These are phyloP conservation scores for Chaetomium olivaceum DNA, from an alignment of 2,329 filamentous ascomycete genomes.

Conservation along the genomic window DNA sequence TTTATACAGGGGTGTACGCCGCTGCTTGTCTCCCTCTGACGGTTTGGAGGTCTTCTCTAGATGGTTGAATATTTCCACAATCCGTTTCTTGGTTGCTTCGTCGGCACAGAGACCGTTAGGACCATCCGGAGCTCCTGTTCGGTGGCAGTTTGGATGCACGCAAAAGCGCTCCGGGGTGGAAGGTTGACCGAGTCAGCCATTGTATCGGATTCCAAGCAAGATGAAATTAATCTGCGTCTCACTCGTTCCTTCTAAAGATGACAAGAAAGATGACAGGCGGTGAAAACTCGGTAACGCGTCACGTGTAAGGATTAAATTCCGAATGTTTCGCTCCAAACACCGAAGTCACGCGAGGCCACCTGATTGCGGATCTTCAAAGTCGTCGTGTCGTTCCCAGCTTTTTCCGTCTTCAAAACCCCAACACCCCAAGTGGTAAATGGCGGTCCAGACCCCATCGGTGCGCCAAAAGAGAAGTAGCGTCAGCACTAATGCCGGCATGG, in stretches of 20 bases:
- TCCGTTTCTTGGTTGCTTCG: too few relatives aligned
- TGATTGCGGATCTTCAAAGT: neutral
- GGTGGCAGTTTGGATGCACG: too few relatives aligned
- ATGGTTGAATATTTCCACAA: too few relatives aligned
- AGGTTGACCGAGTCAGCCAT: neutral
- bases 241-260: neutral
- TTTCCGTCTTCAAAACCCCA: neutral
- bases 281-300: neutral
- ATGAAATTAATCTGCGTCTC: neutral
- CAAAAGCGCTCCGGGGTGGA: too few relatives aligned
- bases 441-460: neutral
- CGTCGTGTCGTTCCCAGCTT: neutral
- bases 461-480: slow-evolving; percentile 5
- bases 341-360: neutral
- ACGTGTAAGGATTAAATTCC: too few relatives aligned
- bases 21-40: too few relatives aligned
- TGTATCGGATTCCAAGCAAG: neutral
- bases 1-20: too few relatives aligned
- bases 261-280: too few relatives aligned
- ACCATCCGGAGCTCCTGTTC: too few relatives aligned
- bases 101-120: too few relatives aligned
- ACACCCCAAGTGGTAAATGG: too few relatives aligned
- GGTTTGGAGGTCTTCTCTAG: too few relatives aligned
- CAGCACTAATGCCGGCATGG: slow-evolving; percentile 10
- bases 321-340: neutral